Evolutionary conservation across 2,329 filamentous ascomycete species (phyloP), one percentile per base, ranked within the genome.

Genomic region (Rhynchosporium agropyri): DNA sequence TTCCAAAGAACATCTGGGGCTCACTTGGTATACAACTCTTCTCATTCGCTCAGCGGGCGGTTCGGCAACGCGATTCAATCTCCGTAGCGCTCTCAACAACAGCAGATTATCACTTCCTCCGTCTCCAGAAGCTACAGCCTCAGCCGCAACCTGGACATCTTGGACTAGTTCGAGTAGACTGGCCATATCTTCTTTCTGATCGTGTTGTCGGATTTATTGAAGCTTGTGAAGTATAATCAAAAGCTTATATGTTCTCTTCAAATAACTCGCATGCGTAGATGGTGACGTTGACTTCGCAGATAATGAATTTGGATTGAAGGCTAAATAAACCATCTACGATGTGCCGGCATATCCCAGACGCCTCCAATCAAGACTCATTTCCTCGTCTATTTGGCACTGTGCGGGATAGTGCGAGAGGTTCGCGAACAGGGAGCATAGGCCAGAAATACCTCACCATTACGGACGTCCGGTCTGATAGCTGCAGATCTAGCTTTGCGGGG

Each of bases 61-160:
- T 49, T 62, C 63, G 20, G 51, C 63, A 20, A 60, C 51, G 1
- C 55, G 48, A 38, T 60, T 62, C 28, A 62, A 49, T 2, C 57
- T 65, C 3, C 57, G 60, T 46, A 65, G 62, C 15, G 60, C 63
- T 53, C 40, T 20, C n/a, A 60, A 51, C 26, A 65, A 45, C 29
- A 49, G 26, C 6, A 56, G 13, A 40, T 60, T 60, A 13, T 54
- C 42, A 15, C 12, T 43, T 6, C 31, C 46, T 8, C 33, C 50
- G 12, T 50, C 29, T 8, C 59, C 59, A 13, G 49, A 49, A 4
- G 48, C 28, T 1, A 64, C 43, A n/a, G 49, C 59, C 38, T 64
- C 55, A 15, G 59, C 59, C 3, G 59, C 63, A 1, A 40, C n/a
- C 42, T 64, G 54, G 15, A 64, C 59, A 43, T 62, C 12, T 8